Conservation (phyloP, 208 protist species). For the Leishmania mexicana region DNA sequence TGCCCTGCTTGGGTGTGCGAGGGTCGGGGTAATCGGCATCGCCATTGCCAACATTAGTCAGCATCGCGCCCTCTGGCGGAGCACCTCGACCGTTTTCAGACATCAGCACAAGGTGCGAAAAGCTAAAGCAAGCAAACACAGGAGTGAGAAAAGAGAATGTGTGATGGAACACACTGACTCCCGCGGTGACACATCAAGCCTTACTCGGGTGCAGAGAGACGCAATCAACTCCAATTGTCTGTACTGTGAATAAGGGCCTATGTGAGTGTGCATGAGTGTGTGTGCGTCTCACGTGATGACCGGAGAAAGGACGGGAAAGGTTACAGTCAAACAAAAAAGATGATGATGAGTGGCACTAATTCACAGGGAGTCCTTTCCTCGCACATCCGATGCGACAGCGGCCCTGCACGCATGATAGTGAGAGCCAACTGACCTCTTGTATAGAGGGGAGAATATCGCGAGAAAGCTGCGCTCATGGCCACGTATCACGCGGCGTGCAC, state of each 20-base stretch:
- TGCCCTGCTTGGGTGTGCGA: slow-evolving; percentile 14
- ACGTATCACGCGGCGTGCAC: no score
- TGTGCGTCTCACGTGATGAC: not conserved
- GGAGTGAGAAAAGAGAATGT: not conserved
- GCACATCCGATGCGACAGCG: not conserved
- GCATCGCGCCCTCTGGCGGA: not conserved
- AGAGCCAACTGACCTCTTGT: not conserved
- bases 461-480: no score
- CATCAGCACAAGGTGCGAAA: not conserved
- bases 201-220: not conserved
- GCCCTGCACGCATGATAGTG: not conserved
- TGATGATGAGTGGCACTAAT: not conserved
- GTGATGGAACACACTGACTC: not conserved
- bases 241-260: not conserved
- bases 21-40: slow-evolving; percentile 17
- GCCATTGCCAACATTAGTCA: not conserved
- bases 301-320: not conserved
- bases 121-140: not conserved
- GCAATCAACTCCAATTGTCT: not conserved
- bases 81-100: slow-evolving; percentile 4
- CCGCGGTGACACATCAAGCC: not conserved
- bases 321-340: not conserved
- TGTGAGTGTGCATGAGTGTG: not conserved
- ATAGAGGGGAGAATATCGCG: not conserved
- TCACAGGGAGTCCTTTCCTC: no score